Conservation (phyloP, 2,329 filamentous ascomycete species). For the Paraphoma chrysanthemicola region DNA sequence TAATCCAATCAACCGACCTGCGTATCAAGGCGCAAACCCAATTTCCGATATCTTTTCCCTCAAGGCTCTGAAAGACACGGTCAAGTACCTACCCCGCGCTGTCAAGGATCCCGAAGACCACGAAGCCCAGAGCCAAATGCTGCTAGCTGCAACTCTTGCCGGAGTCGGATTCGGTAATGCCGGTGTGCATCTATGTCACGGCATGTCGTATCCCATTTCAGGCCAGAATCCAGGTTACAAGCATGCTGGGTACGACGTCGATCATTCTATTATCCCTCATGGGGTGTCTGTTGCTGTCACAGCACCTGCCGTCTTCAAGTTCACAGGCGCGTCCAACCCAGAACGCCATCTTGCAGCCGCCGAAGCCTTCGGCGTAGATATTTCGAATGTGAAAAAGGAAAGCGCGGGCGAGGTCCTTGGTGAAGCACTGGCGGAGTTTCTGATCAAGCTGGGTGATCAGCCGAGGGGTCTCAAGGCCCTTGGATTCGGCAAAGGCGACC, state of each 20-base stretch:
- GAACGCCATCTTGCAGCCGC: constrained; percentile 90
- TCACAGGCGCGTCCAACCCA: constrained; percentile 90
- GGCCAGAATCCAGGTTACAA: constrained; percentile 92
- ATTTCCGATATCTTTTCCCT: constrained; percentile 98
- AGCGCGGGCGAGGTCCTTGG: constrained; percentile 87
- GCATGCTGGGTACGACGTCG: constrained; percentile 84
- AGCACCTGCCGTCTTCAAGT: constrained; percentile 90
- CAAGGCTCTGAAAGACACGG: constrained; percentile 79
- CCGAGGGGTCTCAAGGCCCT: constrained; percentile 83
- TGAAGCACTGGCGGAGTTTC: constrained; percentile 82
- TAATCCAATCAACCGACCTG: constrained; percentile 89
- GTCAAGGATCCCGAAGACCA: constrained; percentile 87
- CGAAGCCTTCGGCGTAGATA: constrained; percentile 88
- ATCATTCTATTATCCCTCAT: constrained; percentile 85
- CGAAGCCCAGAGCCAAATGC: constrained; percentile 94
- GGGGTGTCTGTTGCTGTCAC: constrained; percentile 95
- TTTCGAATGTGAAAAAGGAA: constrained; percentile 85
- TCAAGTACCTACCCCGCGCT: constrained; percentile 90
- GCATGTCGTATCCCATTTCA: constrained; percentile 98
- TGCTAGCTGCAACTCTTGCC: constrained; percentile 90
- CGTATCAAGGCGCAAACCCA: constrained; percentile 96
- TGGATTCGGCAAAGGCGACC: constrained; percentile 77
- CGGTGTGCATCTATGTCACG: constrained; percentile 86
- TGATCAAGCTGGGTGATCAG: constrained; percentile 86
- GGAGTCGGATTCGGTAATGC: constrained; percentile 98